Conservation (phyloP, 306 rosid species). For the Gynostemma pentaphyllum region DNA sequence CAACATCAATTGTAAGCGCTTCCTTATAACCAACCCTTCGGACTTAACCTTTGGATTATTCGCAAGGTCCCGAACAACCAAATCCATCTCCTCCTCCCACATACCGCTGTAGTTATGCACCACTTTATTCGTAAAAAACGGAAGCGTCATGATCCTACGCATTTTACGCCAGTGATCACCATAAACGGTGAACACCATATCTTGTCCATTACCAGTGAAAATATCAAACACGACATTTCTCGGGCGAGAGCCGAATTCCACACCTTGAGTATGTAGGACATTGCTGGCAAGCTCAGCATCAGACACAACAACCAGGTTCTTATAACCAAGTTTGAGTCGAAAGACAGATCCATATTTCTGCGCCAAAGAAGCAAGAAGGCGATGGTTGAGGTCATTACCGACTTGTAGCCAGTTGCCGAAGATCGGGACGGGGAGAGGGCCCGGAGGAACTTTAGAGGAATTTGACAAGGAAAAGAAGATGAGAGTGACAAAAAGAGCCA, state of each 20-base stretch:
- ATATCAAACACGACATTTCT: constrained; percentile 64
- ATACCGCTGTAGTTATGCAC: constrained; percentile 48
- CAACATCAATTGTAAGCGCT: constrained; percentile 53
- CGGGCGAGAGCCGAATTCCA: constrained; percentile 66
- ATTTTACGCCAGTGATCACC: constrained; percentile 87
- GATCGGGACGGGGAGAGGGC: constrained; percentile 56
- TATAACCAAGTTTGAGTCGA: constrained; percentile 63
- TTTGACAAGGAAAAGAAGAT: constrained; percentile 11
- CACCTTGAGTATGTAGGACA: constrained; percentile 66
- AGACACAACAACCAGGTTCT: constrained; percentile 51
- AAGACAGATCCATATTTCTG: constrained; percentile 44
- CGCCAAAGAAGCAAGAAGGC: constrained; percentile 46
- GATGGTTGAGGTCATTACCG: constrained; percentile 72
- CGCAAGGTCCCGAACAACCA: constrained; percentile 42
- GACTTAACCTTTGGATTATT: constrained; percentile 26
- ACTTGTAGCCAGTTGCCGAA: constrained; percentile 82
- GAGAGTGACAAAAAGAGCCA: constrained; percentile 8
- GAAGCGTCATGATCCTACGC: constrained; percentile 70
- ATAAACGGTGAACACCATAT: constrained; percentile 66
- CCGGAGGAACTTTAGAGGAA: constrained; percentile 43
- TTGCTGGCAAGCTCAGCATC: constrained; percentile 53
- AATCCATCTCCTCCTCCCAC: constrained; percentile 82
- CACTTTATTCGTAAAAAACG: constrained; percentile 80
- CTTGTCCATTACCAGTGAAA: constrained; percentile 73
- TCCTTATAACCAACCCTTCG: constrained; percentile 52